These are phyloP conservation scores for Spathaspora sp. DNA, from an alignment of 1,139 yeast species.

Conservation along the genomic window DNA sequence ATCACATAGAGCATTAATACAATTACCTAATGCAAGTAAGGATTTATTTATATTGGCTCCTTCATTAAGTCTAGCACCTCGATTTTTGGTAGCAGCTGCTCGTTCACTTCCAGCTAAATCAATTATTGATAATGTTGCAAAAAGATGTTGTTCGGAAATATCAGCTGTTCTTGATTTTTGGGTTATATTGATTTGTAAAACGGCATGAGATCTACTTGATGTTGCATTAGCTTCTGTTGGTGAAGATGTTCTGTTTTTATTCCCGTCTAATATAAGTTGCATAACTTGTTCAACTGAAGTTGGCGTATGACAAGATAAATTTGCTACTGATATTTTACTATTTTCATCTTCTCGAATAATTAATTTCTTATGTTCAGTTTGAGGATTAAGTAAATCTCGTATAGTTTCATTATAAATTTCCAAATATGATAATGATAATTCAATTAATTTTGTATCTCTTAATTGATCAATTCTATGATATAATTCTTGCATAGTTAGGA, in stretches of 20 bases:
- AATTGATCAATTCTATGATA: slow-evolving; percentile 58
- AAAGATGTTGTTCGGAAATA: slow-evolving; percentile 63
- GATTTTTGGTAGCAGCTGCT: slow-evolving; percentile 83
- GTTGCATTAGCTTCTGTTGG: slow-evolving; percentile 91
- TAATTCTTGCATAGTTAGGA: slow-evolving; percentile 74
- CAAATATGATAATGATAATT: slow-evolving; percentile 68
- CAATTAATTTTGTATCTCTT: slow-evolving; percentile 55
- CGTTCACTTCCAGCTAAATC: slow-evolving; percentile 95
- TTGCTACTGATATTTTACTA: slow-evolving; percentile 69
- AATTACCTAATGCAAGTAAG: slow-evolving; percentile 84
- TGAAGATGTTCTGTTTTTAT: slow-evolving; percentile 73
- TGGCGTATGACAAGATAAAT: slow-evolving; percentile 67
- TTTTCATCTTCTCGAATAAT: slow-evolving; percentile 71
- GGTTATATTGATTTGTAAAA: slow-evolving; percentile 73
- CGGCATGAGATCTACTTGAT: slow-evolving; percentile 92
- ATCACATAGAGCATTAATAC: slow-evolving; percentile 89
- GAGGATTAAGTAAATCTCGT: slow-evolving; percentile 69
- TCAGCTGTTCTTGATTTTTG: slow-evolving; percentile 65
- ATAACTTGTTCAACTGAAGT: slow-evolving; percentile 70
- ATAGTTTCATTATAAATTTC: slow-evolving; percentile 92
- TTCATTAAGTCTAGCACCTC: slow-evolving; percentile 77
- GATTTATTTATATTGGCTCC: slow-evolving; percentile 94
- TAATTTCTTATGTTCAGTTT: slow-evolving; percentile 43
- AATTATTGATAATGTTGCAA: slow-evolving; percentile 80
- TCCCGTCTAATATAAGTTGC: slow-evolving; percentile 74